Base-by-base conservation (phyloP, 1,284 basidiomycete genomes). In the Leccinum fallax region DNA sequence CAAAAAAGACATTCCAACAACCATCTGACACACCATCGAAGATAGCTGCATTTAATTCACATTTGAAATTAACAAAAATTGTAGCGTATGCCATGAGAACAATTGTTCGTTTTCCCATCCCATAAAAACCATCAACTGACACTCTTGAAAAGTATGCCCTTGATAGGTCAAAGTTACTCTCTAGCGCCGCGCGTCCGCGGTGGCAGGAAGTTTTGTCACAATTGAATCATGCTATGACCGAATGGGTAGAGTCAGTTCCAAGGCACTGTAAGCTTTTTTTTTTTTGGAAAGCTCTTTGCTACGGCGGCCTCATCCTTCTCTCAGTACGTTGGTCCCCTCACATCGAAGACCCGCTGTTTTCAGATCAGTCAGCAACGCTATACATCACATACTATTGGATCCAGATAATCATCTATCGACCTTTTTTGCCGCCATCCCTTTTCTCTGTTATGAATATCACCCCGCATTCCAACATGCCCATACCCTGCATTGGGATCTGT, bases 241-340 rank as follows among this genome's bases (percentile, higher is more conserved):
- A 88, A 55, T 95, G 93, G 92, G 74, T 85, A 5, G 85, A 88
- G 56, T 80, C 81, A 7, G 77, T 94, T 4, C 94, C 93, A 5
- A 78, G 84, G 40, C 85, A 90, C 69, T 77, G 84, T 92, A 76
- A 62, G 89, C 75, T n/a, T 52, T 38, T 63, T 10, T 38, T 28
- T 10, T 26, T 38, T 28, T 52, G 26, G n/a, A 49, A 24, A 26
- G 15, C 26, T 15, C 26, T 56, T 16, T 19, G 4, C 30, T 51
- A 36, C n/a, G 24, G 26, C n/a, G 15, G 24, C 15, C 16, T 54
- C 63, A 62, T 55, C 21, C 57, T 16, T 55, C 61, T 21, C 34
- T 38, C 61, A 92, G 90, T 92, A 58, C 78, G 74, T 65, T 94
- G 92, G 92, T 81, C 85, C 4, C 78, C 84, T n/a, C 77, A 83